A percentile compares a stretch with the other conserved stretches of the same genome.
phyloP scores from a whole-genome alignment of 495 filamentous ascomycete genomes.

The Gamarada debralockiae region DNA sequence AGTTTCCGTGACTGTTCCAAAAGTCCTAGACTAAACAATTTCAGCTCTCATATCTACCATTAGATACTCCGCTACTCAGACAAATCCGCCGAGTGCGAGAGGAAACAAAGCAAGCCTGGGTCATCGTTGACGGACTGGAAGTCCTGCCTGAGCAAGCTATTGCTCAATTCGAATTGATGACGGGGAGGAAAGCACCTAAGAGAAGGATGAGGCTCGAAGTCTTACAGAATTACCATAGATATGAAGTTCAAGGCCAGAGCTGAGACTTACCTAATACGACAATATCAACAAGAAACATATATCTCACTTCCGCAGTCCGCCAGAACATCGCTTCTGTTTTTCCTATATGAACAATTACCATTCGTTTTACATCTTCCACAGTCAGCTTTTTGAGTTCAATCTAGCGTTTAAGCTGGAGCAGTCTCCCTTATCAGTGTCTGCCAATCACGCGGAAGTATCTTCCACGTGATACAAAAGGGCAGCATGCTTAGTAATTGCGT shows the following conservation, averaged over 20 bases:
- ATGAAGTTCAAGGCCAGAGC: conserved; percentile 19
- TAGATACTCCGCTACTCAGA: conserved; percentile 64
- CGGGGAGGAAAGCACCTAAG: conserved; percentile 74
- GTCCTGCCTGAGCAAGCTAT: conserved; percentile 78
- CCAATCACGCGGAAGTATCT: too few species aligned
- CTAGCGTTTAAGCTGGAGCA: too few species aligned
- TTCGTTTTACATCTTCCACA: too few species aligned
- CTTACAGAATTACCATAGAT: conserved; percentile 43
- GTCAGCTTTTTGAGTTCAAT: too few species aligned
- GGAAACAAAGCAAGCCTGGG: conserved; percentile 63
- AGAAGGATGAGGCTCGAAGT: conserved; percentile 69
- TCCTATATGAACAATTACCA: too few species aligned
- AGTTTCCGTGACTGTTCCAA: conserved; percentile 21
- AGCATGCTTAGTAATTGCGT: too few species aligned
- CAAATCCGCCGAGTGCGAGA: conserved; percentile 59
- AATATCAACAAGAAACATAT: too few species aligned
- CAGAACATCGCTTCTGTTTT: too few species aligned
- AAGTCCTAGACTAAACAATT: not conserved
- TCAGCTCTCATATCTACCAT: conserved; percentile 69
- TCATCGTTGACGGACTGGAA: conserved; percentile 75
- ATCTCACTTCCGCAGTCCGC: too few species aligned
- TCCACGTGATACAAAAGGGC: too few species aligned
- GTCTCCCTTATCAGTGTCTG: too few species aligned
- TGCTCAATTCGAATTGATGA: conserved; percentile 80
- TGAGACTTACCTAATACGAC: too few species aligned